Evolutionary conservation across 495 filamentous ascomycete species (phyloP), one percentile per base, ranked within the genome.

Genomic region (Penicillium goetzii): DNA sequence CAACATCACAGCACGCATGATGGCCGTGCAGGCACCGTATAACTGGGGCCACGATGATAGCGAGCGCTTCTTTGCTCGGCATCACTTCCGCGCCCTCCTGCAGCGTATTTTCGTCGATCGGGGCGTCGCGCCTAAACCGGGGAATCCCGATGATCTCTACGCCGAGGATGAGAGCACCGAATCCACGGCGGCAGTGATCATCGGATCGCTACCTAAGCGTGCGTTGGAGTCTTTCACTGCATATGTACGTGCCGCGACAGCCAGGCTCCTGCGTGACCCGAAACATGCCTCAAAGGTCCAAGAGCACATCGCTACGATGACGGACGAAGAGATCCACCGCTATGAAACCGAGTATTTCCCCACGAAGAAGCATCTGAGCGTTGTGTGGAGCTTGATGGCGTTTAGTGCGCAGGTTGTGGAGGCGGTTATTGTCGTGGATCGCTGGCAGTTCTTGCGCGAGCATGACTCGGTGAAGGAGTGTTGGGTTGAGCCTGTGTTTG

Each of bases 1-100:
- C 60, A 98, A 99, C 72, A 97, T 99, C 69, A 99, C 95, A 0
- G 92, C 95, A 0, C 84, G 96, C 28, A 95, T 96, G 85, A 96
- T 97, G 95, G 93, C 92, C 34, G 90, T 94, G 15, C 95, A 99
- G 78, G 95, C 95, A 2, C 93, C 94, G 0, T 83, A 89, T 30
- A 98, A 98, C 73, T 99, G 95, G 95, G 91, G 89, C 10, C 74
- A 78, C 15, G 80, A 81, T 23, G 92, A 96, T 49, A 95, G 90
- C 73, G 90, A 92, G 32, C 78, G 77, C 3, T 98, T 97, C 78
- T 97, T 98, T 78, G 95, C 88, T 1, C 84, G 95, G 6, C 95
- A 99, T 70, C 97, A 93, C 76, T 99, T 92, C 78, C 90, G 95
- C 26, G 91, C 93, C 1, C 83, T 99, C 2, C 80, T 97, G 17